A percentile compares a stretch with the other conserved stretches of the same genome.
Conservation (phyloP, 768 basidiomycete genomes). For the Suillus tomentosus region DNA sequence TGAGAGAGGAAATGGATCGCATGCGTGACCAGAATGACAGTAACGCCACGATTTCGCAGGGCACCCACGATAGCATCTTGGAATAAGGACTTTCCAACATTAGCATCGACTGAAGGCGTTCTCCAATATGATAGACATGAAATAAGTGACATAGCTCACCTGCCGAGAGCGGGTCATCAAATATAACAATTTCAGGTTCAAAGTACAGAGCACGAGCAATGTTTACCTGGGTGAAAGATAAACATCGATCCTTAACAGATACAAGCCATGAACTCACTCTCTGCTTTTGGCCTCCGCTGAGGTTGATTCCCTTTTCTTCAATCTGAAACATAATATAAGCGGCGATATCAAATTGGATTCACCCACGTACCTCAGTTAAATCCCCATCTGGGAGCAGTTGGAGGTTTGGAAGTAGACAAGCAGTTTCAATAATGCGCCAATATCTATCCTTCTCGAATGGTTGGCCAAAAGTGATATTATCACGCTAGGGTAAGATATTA, state of each 20-base stretch:
- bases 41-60: too few species aligned
- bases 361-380: slow-evolving; percentile 56
- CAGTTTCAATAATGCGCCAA: slow-evolving; percentile 60
- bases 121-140: too few species aligned
- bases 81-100: too few species aligned
- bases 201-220: too few species aligned
- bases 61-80: too few species aligned
- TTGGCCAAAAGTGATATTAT: slow-evolving; percentile 70
- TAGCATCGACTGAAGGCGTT: too few species aligned
- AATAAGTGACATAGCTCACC: too few species aligned
- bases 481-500: slow-evolving; percentile 40
- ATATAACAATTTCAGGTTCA: too few species aligned
- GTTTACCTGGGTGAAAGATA: too few species aligned
- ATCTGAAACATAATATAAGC: slow-evolving; percentile 42
- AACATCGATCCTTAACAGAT: not conserved
- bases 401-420: slow-evolving; percentile 63
- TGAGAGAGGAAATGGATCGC: too few species aligned
- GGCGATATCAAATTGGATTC: not conserved
- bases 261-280: slow-evolving; percentile 37
- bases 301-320: slow-evolving; percentile 70
- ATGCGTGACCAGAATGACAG: too few species aligned
- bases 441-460: slow-evolving; percentile 65
- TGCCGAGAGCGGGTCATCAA: too few species aligned
- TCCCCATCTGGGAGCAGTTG: slow-evolving; percentile 70
- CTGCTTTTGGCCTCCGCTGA: slow-evolving; percentile 68